A percentile compares a stretch with the other conserved stretches of the same genome.
phyloP scores from a whole-genome alignment of 148 eudicot genomes.

The Vaccinium myrtillus region DNA sequence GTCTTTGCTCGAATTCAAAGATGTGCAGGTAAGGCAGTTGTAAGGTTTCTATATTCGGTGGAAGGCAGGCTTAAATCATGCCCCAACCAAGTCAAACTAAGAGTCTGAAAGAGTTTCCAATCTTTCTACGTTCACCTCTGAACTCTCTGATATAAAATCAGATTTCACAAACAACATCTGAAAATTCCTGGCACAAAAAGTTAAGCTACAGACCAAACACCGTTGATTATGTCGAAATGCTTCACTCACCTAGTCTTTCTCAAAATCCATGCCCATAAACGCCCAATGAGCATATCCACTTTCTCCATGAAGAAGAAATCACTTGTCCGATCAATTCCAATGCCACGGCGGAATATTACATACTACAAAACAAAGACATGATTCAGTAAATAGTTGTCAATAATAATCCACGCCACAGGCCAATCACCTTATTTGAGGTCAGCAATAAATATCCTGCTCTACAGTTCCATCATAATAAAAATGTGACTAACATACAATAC shows the following conservation, averaged over 20 bases:
- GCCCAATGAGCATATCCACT: constrained; percentile 82
- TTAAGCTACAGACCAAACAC: neutral
- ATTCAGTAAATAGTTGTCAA: neutral
- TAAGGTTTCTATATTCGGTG: neutral
- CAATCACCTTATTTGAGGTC: neutral
- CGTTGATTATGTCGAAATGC: neutral
- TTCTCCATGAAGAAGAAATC: constrained; percentile 94
- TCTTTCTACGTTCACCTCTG: neutral
- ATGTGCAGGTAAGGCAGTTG: neutral
- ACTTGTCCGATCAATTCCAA: constrained; percentile 86
- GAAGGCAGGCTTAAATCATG: constrained; percentile 1
- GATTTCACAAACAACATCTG: neutral
- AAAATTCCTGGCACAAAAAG: neutral
- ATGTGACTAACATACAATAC: neutral
- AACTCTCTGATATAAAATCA: neutral
- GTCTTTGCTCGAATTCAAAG: neutral
- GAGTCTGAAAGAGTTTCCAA: neutral
- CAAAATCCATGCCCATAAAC: constrained; percentile 76
- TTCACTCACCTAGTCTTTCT: constrained; percentile 59
- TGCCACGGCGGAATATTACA: constrained; percentile 91
- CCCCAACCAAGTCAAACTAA: neutral
- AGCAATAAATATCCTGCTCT: neutral
- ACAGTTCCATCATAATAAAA: neutral
- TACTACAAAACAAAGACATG: constrained; percentile 42
- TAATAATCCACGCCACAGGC: neutral